Evolutionary conservation across 345 rosid species (phyloP).

Genomic region (Hevea brasiliensis): DNA sequence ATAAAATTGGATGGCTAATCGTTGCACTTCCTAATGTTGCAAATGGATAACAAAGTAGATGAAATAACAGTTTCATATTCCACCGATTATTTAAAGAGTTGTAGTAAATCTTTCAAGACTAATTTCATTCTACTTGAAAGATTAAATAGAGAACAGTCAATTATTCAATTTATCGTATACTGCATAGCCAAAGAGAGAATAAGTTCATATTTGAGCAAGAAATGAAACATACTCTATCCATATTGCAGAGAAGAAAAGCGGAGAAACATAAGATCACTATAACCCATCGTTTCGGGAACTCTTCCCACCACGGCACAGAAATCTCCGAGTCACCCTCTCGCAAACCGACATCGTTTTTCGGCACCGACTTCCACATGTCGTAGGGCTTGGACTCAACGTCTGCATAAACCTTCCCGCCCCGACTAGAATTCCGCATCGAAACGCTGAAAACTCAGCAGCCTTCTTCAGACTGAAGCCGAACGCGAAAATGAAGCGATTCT

Average conservation of each 20-base stretch:
- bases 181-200: neutral
- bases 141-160: neutral
- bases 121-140: neutral
- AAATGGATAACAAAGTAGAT: no score
- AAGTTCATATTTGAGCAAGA: neutral
- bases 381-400: no score
- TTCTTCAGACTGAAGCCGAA: constrained; percentile 26
- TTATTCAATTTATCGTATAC: no score
- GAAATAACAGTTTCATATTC: no score
- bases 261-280: constrained; percentile 82
- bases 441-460: constrained; percentile 41
- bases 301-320: constrained; percentile 72
- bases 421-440: constrained; percentile 36
- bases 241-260: constrained; percentile 83
- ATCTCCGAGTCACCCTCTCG: constrained; percentile 19
- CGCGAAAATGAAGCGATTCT: constrained; percentile 24
- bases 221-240: constrained; percentile 70
- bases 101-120: no score
- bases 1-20: no score
- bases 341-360: constrained; percentile 33
- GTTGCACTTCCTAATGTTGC: no score
- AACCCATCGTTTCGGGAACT: constrained; percentile 90
- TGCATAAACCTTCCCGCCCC: no score
- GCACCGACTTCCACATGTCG: constrained; percentile 30
- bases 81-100: no score